Evolutionary conservation across 345 rosid genomes (phyloP).

Genomic region (Fremontodendron californicum): DNA sequence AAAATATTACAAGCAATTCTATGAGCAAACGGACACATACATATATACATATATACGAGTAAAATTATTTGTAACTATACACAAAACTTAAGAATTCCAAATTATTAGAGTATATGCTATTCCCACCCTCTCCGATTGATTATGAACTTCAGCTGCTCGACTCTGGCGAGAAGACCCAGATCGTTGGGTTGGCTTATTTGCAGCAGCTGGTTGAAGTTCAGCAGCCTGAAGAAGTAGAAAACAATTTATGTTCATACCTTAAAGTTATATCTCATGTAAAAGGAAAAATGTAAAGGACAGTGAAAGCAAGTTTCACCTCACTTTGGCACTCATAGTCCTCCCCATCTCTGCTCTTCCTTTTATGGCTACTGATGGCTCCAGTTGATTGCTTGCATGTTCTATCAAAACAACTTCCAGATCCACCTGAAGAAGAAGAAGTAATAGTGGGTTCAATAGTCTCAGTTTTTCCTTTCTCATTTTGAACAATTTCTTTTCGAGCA

Average conservation of each 20-base stretch:
- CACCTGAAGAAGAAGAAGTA: slow-evolving; percentile 63
- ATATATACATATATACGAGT: too few species aligned
- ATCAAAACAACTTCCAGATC: slow-evolving; percentile 59
- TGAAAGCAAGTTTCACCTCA: slow-evolving; percentile 36
- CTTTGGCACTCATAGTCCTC: slow-evolving; percentile 59
- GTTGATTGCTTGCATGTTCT: slow-evolving; percentile 42
- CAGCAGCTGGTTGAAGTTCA: slow-evolving; percentile 3
- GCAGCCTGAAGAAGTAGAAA: slow-evolving; percentile 33
- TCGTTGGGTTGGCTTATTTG: slow-evolving; percentile 21
- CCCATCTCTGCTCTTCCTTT: slow-evolving; percentile 53
- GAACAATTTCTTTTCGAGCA: slow-evolving; percentile 17
- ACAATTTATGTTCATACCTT: neutral
- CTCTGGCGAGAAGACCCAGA: slow-evolving; percentile 48
- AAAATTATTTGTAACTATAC: too few species aligned
- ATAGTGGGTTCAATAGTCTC: slow-evolving; percentile 39
- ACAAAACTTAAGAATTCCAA: neutral
- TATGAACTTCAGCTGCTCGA: slow-evolving; percentile 74
- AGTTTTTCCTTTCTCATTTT: slow-evolving; percentile 32
- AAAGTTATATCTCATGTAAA: neutral
- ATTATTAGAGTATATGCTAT: neutral
- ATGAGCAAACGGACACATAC: too few species aligned
- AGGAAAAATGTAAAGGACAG: neutral
- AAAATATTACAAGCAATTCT: neutral
- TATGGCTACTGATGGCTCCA: slow-evolving; percentile 31
- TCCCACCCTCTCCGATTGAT: slow-evolving; percentile 66